A percentile compares a stretch with the other conserved stretches of the same genome.
Conservation (phyloP, 2,329 filamentous ascomycete species). For the Periconia macrospinosa region DNA sequence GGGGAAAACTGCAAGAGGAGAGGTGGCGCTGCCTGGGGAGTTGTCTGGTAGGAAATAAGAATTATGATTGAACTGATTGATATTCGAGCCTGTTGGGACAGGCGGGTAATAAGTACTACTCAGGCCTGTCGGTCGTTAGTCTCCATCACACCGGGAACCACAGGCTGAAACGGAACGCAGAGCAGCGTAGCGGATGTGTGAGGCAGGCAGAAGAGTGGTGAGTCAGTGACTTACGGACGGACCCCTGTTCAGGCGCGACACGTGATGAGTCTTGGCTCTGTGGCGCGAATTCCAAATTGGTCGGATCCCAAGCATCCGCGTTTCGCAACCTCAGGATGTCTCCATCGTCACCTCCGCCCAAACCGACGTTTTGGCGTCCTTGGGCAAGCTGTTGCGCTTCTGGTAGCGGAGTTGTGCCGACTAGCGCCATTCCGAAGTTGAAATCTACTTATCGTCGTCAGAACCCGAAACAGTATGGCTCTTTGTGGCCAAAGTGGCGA, state of each 20-base stretch:
- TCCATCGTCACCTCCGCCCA: constrained; percentile 4
- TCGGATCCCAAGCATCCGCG: constrained; percentile 30
- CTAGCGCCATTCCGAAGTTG: constrained; percentile 33
- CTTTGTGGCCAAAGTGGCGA: constrained; percentile 1
- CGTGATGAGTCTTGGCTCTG: constrained; percentile 5
- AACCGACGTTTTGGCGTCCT: constrained; percentile 17
- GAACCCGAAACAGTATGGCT: constrained; percentile 23
- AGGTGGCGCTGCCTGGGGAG: constrained; percentile 28
- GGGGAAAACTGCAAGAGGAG: constrained; percentile 28
- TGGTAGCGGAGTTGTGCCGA: constrained; percentile 30
- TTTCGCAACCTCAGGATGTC: constrained; percentile 34
- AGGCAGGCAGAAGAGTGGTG: constrained; percentile 19
- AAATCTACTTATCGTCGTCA: constrained; percentile 33
- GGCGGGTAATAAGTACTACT: constrained; percentile 31
- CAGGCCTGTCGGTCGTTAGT: constrained; percentile 25
- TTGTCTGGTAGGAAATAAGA: constrained; percentile 30
- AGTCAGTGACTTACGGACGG: constrained; percentile 30
- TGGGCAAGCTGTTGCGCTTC: constrained; percentile 26
- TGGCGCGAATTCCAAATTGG: constrained; percentile 19
- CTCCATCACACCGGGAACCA: constrained; percentile 7
- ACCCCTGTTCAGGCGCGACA: constrained; percentile 7
- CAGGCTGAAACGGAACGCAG: constrained; percentile 30
- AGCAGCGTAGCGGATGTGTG: background rate
- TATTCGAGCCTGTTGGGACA: constrained; percentile 20
- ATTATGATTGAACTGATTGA: constrained; percentile 19